Base-by-base conservation (phyloP, 805 yeast species). In the Ogataea populi-albae region DNA sequence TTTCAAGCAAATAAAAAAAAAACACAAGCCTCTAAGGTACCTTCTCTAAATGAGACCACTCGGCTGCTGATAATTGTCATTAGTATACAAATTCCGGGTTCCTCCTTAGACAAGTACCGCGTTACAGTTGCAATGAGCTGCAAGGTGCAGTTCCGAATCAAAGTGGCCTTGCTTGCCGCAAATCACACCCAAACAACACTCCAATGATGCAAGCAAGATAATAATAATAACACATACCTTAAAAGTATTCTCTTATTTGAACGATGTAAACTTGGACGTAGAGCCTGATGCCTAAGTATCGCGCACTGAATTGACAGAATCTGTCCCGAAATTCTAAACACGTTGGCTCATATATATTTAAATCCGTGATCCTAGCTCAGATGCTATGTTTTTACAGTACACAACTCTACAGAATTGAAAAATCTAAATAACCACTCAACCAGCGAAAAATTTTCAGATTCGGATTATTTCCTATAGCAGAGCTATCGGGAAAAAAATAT, bases 361-460 rank as follows among this genome's bases (percentile, higher is more conserved):
- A 32, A 25, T 34, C 37, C 24, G n/a, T n/a, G n/a, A n/a, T n/a
- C n/a, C n/a, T n/a, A n/a, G n/a, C n/a, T n/a, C n/a, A n/a, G n/a
- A n/a, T n/a, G n/a, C n/a, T n/a, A n/a, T n/a, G n/a, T n/a, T 20
- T 19, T 29, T 29, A 23, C 30, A 29, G 30, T 21, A 33, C 18
- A 21, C 17, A 17, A 19, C 17, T 16, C 18, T 12, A 9, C 25
- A 34, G 30, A 38, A 19, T 27, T 30, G 30, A 31, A 37, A 41
- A 41, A 38, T 37, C 42, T 26, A 41, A 41, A 37, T 30, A 41
- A 31, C 37, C 34, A 21, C 24, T 25, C 27, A 34, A 28, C 34
- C 11, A 32, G 41, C 29, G 38, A 40, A 40, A 40, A 36, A 26
- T 41, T 41, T 41, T 41, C 44, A 40, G 31, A 33, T 22, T 17